Percentiles rank a stretch among this genome's conserved stretches.
Evolutionary conservation across 352 stramenopile genomes (phyloP).

Genomic region (Globisporangium ultimum): DNA sequence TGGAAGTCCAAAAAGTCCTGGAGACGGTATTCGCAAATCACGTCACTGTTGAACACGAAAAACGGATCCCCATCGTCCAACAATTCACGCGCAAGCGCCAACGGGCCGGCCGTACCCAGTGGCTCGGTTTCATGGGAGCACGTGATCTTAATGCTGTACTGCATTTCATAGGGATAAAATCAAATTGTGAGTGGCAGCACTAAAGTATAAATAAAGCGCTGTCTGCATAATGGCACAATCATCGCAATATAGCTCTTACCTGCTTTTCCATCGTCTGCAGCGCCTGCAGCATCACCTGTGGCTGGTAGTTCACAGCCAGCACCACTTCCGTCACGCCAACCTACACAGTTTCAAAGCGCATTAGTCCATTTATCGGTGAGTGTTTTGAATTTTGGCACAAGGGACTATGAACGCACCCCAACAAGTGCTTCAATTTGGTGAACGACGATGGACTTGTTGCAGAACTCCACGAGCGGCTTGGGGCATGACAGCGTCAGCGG

Average conservation of each 20-base stretch:
- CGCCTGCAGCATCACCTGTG: conserved; percentile 83
- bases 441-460: conserved; percentile 89
- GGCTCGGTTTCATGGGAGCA: conserved; percentile 86
- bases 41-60: conserved; percentile 91
- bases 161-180: background rate
- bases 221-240: too few species aligned
- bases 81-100: conserved; percentile 78
- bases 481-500: conserved; percentile 88
- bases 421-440: conserved; percentile 89
- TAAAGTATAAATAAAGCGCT: background rate
- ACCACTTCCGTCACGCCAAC: conserved; percentile 89
- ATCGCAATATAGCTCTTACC: conserved; percentile 17
- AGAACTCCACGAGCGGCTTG: conserved; percentile 91
- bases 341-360: conserved; percentile 15
- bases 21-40: conserved; percentile 84
- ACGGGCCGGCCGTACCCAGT: conserved; percentile 75
- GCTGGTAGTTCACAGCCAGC: conserved; percentile 88
- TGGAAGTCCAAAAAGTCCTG: conserved; percentile 82
- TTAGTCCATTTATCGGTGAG: background rate
- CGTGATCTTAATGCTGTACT: conserved; percentile 90
- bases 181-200: background rate
- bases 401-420: conserved; percentile 27
- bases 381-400: background rate
- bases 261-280: conserved; percentile 81
- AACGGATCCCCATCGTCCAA: conserved; percentile 85